These are phyloP conservation scores for Pouteria campechiana DNA, from an alignment of 179 eudicot genomes.

Conservation along the genomic window DNA sequence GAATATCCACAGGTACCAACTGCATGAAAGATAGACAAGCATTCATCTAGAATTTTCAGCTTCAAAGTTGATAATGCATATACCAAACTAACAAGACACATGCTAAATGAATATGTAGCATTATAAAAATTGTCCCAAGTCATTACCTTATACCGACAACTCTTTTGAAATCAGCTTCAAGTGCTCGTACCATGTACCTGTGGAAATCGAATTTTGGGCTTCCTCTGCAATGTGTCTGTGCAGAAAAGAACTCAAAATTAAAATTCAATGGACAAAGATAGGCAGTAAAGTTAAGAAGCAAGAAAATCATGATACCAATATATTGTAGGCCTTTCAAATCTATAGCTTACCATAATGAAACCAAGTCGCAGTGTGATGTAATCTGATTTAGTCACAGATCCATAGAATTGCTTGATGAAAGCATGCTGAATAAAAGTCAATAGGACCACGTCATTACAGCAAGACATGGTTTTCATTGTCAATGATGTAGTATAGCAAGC, in stretches of 20 bases:
- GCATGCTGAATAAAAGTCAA: constrained; percentile 42
- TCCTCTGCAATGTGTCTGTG: constrained; percentile 70
- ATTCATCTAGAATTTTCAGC: too few relatives aligned
- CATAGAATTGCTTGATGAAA: constrained; percentile 84
- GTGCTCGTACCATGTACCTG: constrained; percentile 91
- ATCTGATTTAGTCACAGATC: constrained; percentile 77
- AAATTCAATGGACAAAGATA: neutral
- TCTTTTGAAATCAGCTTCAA: constrained; percentile 84
- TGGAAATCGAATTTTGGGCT: constrained; percentile 82
- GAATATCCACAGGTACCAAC: constrained; percentile 98
- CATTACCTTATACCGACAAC: constrained; percentile 93
- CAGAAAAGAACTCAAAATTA: neutral
- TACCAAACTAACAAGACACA: too few relatives aligned
- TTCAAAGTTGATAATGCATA: too few relatives aligned
- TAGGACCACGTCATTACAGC: neutral
- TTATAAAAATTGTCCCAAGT: too few relatives aligned
- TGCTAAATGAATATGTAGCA: too few relatives aligned
- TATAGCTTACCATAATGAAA: constrained; percentile 46
- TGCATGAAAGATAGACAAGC: constrained; percentile 31
- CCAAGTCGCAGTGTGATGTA: constrained; percentile 67
- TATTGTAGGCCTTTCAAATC: too few relatives aligned
- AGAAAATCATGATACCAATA: neutral
- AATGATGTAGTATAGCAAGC: too few relatives aligned
- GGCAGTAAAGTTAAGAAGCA: neutral
- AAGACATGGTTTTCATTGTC: too few relatives aligned